Base-by-base conservation (phyloP, 495 filamentous ascomycete species). In the Podospora conica region DNA sequence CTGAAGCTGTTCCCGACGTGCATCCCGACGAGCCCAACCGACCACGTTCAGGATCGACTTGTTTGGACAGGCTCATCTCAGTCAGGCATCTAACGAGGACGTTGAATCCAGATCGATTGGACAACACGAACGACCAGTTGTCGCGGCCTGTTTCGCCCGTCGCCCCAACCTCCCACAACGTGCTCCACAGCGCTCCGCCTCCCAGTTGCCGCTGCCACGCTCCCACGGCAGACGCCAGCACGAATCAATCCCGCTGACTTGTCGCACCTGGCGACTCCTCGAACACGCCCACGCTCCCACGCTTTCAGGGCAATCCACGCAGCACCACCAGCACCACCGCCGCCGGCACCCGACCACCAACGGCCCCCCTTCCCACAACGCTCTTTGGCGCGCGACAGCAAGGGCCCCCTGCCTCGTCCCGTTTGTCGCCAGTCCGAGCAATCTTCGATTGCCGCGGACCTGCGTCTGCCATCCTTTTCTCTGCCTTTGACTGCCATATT, bases 231-330 rank as follows among this genome's bases (percentile, higher is more conserved):
- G 65, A 67, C 65, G 54, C 66, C 67, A 70, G 60, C 68, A 65
- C 75, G 75, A 76, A 76, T 76, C 75, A 75, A 60, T 63, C 61
- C 58, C 61, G 65, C 66, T 66, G 65, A 69, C 68, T 65, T 65
- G 73, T 73, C 61, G 68, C 69, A 76, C 69, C 63, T 72, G 74
- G 75, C 75, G 75, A 75, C 71, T 75, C 66, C 74, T 76, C 74
- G 68, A 75, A 76, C 74, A 73, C 67, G 18, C 40, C 40, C 15
- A 18, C 33, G 18, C 10, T 31, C 29, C 29, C 25, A 58, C 71
- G n/a, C n/a, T n/a, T 68, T 58, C 64, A 54, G 54, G 61, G 54
- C 58, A 64, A 67, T 55, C 67, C 66, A 58, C 40, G 40, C 40
- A 48, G 40, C 33, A 40, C 7, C 33, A 40, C 7, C 33, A 15